These are phyloP conservation scores for Dendrothele bispora DNA, from an alignment of 768 basidiomycete species.

Conservation along the genomic window DNA sequence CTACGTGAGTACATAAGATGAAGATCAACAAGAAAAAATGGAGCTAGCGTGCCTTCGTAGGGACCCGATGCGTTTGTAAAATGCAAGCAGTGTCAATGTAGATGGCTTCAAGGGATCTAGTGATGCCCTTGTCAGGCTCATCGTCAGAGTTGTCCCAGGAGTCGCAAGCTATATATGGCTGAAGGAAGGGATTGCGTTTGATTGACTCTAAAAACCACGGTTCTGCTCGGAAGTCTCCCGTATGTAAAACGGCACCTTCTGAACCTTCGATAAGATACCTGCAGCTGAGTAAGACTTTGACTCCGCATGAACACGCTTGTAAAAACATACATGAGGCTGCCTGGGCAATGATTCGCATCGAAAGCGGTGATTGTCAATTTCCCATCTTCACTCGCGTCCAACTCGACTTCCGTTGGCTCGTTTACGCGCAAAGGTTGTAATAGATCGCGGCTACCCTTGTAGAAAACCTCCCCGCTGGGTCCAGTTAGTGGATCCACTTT, in stretches of 20 bases:
- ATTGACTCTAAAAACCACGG: conserved; percentile 73
- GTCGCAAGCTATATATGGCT: conserved; percentile 59
- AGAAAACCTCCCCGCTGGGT: conserved; percentile 47
- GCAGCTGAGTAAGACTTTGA: conserved; percentile 2
- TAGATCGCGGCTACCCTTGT: conserved; percentile 62
- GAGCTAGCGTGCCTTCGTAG: conserved; percentile 51
- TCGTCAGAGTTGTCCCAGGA: neutral
- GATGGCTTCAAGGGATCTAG: conserved; percentile 65
- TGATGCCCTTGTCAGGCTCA: conserved; percentile 14
- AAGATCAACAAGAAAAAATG: neutral
- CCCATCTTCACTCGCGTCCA: conserved; percentile 56
- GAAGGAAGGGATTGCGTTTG: conserved; percentile 66
- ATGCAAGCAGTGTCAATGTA: conserved; percentile 81
- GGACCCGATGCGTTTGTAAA: conserved; percentile 49
- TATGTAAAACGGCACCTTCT: conserved; percentile 77
- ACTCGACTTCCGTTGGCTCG: conserved; percentile 58
- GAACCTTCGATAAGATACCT: conserved; percentile 85
- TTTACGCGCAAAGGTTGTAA: conserved; percentile 63
- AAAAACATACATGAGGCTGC: conserved; percentile 82
- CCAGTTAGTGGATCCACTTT: conserved; percentile 50
- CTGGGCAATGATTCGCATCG: conserved; percentile 95
- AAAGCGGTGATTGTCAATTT: conserved; percentile 74
- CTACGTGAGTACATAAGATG: conserved; percentile 33
- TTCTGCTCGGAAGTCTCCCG: conserved; percentile 92
- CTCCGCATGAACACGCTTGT: too few species aligned